Evolutionary conservation across 352 stramenopile genomes (phyloP), one percentile per base, ranked within the genome.

Genomic region (Pythium utonaiense): DNA sequence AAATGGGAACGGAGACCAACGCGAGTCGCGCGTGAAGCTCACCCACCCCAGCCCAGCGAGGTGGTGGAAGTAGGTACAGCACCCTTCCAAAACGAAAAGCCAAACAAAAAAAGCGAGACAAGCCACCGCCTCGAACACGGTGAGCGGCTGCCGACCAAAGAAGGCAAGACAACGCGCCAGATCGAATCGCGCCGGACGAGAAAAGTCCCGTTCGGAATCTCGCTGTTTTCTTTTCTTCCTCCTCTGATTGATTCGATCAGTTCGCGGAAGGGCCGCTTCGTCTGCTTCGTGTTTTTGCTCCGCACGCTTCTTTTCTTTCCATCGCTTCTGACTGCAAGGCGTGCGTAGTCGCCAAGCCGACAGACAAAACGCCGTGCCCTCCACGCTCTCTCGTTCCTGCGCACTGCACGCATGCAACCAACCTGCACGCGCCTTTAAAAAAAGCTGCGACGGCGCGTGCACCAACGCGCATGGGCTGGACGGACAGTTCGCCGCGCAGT

Each of bases 1-100:
- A 56, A 56, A 56, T 56, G 50, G 47, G 47, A 36, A 17, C 40
- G 47, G 47, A 53, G 47, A n/a, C n/a, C n/a, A 14, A 22, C 38
- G 45, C 17, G 47, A 36, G 47, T 53, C 28, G 27, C 6, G 47
- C n/a, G 25, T 25, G 47, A 53, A 53, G 47, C n/a, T n/a, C n/a
- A n/a, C n/a, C n/a, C n/a, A n/a, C n/a, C n/a, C n/a, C n/a, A n/a
- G n/a, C n/a, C n/a, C n/a, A n/a, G n/a, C n/a, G n/a, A n/a, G n/a
- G n/a, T n/a, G n/a, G n/a, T n/a, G n/a, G n/a, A n/a, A n/a, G n/a
- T n/a, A n/a, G n/a, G n/a, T n/a, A n/a, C n/a, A n/a, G n/a, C n/a
- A n/a, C n/a, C n/a, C n/a, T n/a, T n/a, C n/a, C n/a, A n/a, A n/a
- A n/a, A n/a, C n/a, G 25, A 40, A 53, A 25, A 27, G 27, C 24